Conservation (phyloP, 2,329 filamentous ascomycete genomes). For the Fusarium sororula region DNA sequence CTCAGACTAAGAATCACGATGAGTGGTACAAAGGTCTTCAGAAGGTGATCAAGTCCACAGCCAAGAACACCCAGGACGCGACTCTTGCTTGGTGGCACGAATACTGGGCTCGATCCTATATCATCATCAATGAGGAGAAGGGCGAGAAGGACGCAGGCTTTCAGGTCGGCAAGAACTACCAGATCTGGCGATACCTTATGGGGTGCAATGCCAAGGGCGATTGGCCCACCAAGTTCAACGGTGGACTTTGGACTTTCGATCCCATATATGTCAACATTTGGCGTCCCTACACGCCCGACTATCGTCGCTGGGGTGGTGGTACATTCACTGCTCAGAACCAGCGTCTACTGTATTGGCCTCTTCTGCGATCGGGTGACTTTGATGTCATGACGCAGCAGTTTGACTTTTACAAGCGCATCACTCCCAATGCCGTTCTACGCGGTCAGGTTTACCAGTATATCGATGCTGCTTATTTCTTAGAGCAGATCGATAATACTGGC, state of each 20-base stretch:
- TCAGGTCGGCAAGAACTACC: constrained; percentile 6
- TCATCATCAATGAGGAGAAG: background rate
- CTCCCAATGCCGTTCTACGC: background rate
- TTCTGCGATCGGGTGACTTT: background rate
- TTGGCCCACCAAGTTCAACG: constrained; percentile 9
- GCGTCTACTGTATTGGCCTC: background rate
- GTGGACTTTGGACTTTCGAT: constrained; percentile 11
- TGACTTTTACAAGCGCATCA: constrained; percentile 8
- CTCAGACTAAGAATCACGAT: background rate
- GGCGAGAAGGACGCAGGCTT: background rate
- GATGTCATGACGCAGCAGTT: constrained; percentile 7
- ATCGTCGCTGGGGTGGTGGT: background rate
- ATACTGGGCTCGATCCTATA: background rate
- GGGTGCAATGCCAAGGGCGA: background rate
- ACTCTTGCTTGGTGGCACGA: constrained; percentile 1
- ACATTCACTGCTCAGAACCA: constrained; percentile 10
- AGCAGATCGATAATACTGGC: background rate
- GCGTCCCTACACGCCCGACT: constrained; percentile 1
- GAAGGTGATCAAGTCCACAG: background rate
- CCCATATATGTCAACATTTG: background rate
- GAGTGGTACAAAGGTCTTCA: constrained; percentile 9
- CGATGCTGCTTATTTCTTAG: background rate
- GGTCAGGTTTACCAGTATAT: background rate
- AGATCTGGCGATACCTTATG: constrained; percentile 15
- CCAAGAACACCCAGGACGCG: background rate